Base-by-base conservation (phyloP, 345 rosid species). In the Mercurialis annua region DNA sequence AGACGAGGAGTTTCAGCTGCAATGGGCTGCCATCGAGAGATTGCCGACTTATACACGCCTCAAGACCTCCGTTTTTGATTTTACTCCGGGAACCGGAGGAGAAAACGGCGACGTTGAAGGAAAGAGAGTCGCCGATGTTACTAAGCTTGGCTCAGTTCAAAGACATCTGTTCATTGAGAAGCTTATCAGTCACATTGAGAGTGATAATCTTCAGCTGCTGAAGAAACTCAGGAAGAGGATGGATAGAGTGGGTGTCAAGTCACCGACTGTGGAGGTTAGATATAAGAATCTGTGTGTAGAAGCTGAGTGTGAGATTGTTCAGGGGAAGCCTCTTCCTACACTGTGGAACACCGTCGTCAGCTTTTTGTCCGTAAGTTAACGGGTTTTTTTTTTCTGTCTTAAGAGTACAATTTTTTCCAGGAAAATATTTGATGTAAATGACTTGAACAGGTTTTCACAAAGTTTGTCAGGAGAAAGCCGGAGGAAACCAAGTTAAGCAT, bases 21-120 rank as follows among this genome's bases (percentile, higher is more conserved):
- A 67, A 73, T 77, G 83, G 87, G 85, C 72, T 0, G 83, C 83
- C 0, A 73, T 79, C n/a, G 76, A 84, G 73, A 75, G 87, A 61
- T 58, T 84, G 40, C 87, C 83, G 1, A 78, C 82, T 0, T 55
- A 9, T 20, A 20, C 23, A 21, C 64, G 80, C 46, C 51, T 74
- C 4, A 66, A 66, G 61, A 72, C 77, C 0, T 70, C 79, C 6
- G 50, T 81, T 62, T 69, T 79, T 10, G 74, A 71, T 31, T 20
- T 46, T 8, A 30, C 23, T 18, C 69, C n/a, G 1, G 54, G 40
- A 6, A 23, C 0, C 3, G 21, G 11, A 40, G 44, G 44, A 40
- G 11, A 40, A 2, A 14, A 8, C 4, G 11, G 11, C 1, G 6
- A 47, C 2, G 51, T 47, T 47, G 51, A 68, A 17, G 54, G 54